Conservation (phyloP, 768 basidiomycete species). For the Filobasidium wieringae region DNA sequence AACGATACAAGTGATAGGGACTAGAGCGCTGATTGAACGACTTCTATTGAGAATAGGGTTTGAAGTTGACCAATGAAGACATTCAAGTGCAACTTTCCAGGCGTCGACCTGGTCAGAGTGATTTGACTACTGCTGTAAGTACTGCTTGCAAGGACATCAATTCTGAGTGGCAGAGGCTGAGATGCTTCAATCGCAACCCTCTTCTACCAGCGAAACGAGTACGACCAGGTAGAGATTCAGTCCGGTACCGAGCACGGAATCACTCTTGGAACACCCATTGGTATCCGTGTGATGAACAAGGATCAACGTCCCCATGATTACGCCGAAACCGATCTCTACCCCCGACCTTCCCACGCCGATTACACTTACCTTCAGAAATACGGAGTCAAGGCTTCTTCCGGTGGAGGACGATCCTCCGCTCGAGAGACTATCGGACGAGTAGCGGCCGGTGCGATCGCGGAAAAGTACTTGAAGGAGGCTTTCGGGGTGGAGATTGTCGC, state of each 20-base stretch:
- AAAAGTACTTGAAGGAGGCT: slow-evolving; percentile 77
- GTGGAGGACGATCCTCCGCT: slow-evolving; percentile 87
- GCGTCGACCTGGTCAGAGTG: slow-evolving; percentile 86
- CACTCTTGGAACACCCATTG: slow-evolving; percentile 94
- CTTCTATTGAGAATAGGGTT: slow-evolving; percentile 49
- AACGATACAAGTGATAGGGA: no score
- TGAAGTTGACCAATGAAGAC: slow-evolving; percentile 65
- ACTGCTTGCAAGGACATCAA: neutral
- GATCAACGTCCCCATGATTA: slow-evolving; percentile 98
- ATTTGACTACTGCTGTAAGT: slow-evolving; percentile 86
- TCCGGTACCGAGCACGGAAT: slow-evolving; percentile 88
- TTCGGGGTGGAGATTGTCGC: slow-evolving; percentile 91
- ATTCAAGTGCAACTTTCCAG: slow-evolving; percentile 85
- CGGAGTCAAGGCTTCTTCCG: slow-evolving; percentile 90
- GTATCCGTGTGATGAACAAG: slow-evolving; percentile 90
- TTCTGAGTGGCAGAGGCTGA: neutral
- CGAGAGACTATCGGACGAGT: slow-evolving; percentile 98
- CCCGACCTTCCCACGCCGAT: slow-evolving; percentile 93
- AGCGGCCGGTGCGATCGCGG: slow-evolving; percentile 95
- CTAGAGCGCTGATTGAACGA: no score
- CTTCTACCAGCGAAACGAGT: slow-evolving; percentile 67
- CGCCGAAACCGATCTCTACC: slow-evolving; percentile 93
- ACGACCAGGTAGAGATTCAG: slow-evolving; percentile 83
- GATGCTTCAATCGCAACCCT: neutral
- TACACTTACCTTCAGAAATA: slow-evolving; percentile 97